Base-by-base conservation (phyloP, 768 basidiomycete genomes). In the Boletus coccyginus region DNA sequence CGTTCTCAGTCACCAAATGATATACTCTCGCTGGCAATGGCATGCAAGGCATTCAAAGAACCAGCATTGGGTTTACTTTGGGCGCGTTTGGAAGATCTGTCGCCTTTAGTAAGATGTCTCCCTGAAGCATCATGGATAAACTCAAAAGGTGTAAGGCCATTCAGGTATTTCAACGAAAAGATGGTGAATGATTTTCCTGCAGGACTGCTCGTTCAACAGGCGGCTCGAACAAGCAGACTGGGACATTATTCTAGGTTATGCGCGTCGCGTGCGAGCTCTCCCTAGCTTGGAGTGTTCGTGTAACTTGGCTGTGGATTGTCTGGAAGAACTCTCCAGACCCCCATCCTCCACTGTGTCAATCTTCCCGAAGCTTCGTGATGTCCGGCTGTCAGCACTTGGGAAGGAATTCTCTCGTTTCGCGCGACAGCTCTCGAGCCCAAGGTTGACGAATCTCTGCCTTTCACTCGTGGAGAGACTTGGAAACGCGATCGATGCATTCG, bases 1-100 rank as follows among this genome's bases (percentile, higher is more conserved):
- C n/a, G n/a, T n/a, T n/a, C n/a, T n/a, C n/a, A n/a, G n/a, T n/a
- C n/a, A n/a, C 12, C 8, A 16, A 12, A 8, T 8, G 10, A 49
- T 45, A 52, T 63, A 3, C 39, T 4, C 13, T 5, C 29, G 0
- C 27, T 61, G 5, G 52, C 64, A 1, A 50, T 54, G 36, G 53
- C 57, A 13, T 66, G 64, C 40, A 55, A 11, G 21, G 13, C 56
- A 17, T 63, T 66, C 56, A 65, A 51, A 19, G 54, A 54, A 0
- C 50, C 53, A 3, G 63, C 61, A 2, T 17, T 68, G 7, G 42
- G 52, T 24, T 31, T 54, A 41, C 36, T 63, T 7, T 66, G 52
- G 58, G 33, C 44, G 3, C 43, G 57, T 27, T 49, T 68, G 33
- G 40, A 40, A 5, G 48, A 48, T 42, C 19, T 59, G 8, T 17